Base-by-base conservation (phyloP, 2,329 filamentous ascomycete genomes). In the Hymenoscyphus occultus region DNA sequence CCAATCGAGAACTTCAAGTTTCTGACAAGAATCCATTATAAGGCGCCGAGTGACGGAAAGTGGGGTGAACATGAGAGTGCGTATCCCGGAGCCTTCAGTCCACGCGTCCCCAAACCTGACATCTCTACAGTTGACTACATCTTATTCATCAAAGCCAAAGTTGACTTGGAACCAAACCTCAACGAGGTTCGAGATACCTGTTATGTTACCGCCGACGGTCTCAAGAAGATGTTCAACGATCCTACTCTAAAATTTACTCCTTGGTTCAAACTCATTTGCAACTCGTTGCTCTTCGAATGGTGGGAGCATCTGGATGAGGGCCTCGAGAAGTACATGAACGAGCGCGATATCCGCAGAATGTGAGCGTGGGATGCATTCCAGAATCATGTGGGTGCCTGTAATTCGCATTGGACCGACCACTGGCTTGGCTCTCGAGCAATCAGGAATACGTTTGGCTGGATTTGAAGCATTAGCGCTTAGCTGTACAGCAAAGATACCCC, bases 221-320 rank as follows among this genome's bases (percentile, higher is more conserved):
- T 99, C 71, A 95, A 92, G 83, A 77, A 84, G 71, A 91, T 94
- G 84, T 97, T 99, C 78, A 81, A 88, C 74, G 90, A 97, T 75
- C 86, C 90, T 3, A 83, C 80, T 62, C 83, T 96, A 72, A 90
- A 89, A 74, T 98, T 98, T 78, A 99, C 95, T 0, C 95, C 95
- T 1, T 99, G 95, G 95, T 99, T 99, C 83, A 97, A 97, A 84
- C 88, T 99, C 71, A 98, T 99, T 75, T 99, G 95, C 84, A 85
- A 98, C 78, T 93, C 92, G 59, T 93, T 98, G 91, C 86, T 99
- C 54, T 99, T 96, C 74, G 90, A 97, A 78, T 99, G 95, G 95
- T 99, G 95, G 95, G 83, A 88, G 75, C 88, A 91, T 79, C 85
- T 98, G 64, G 89, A 95, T 72, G 81, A 85, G 31, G 91, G 90